Conservation (phyloP, 2,329 filamentous ascomycete species). For the Tricladium varicosporioides region DNA sequence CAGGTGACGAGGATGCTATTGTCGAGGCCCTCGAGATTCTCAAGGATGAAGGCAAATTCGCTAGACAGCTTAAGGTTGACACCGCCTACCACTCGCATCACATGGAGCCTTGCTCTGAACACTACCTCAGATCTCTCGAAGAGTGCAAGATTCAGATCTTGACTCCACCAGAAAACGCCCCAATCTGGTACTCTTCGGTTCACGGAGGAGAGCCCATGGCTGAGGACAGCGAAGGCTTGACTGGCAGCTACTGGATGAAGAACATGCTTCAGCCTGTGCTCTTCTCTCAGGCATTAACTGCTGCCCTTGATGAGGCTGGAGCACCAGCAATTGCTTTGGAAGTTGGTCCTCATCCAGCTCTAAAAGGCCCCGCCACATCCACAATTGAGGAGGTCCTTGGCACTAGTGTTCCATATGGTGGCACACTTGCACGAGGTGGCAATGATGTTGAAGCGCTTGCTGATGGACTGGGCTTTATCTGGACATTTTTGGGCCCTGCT, state of each 20-base stretch:
- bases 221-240: conserved; percentile 5
- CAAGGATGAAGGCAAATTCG: conserved; percentile 33
- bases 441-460: background rate
- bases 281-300: conserved; percentile 17
- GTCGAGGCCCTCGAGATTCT: conserved; percentile 16
- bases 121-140: conserved; percentile 7
- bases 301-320: background rate
- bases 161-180: conserved; percentile 2
- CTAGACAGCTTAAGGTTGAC: conserved; percentile 37
- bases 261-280: background rate
- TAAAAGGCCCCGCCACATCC: conserved; percentile 7
- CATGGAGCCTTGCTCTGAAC: conserved; percentile 29
- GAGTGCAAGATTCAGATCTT: conserved; percentile 9
- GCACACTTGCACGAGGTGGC: background rate
- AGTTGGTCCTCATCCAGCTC: conserved; percentile 4
- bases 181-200: conserved; percentile 24
- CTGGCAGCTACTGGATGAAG: conserved; percentile 39
- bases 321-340: conserved; percentile 3
- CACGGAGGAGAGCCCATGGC: conserved; percentile 3
- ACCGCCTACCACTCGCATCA: conserved; percentile 42
- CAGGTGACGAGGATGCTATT: conserved; percentile 29
- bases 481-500: background rate
- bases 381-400: conserved; percentile 2
- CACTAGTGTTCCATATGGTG: background rate
- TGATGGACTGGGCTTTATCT: background rate